These are phyloP conservation scores for Neobulgaria alba DNA, from an alignment of 2,329 filamentous ascomycete genomes.

Conservation along the genomic window DNA sequence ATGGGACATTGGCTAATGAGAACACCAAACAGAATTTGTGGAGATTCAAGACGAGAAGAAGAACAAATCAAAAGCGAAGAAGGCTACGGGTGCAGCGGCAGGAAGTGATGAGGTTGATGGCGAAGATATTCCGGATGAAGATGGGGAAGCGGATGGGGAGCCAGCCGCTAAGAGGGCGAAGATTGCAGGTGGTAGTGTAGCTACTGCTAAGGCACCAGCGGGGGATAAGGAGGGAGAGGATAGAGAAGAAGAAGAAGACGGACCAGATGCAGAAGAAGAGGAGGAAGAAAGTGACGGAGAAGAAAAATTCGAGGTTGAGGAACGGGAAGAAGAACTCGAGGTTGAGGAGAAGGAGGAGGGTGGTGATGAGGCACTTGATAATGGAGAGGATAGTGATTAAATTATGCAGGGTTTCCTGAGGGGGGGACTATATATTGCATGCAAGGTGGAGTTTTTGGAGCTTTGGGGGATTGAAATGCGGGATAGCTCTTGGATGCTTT, in stretches of 20 bases:
- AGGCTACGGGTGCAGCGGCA: conserved; percentile 35
- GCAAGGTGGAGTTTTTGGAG: no score
- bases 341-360: neutral
- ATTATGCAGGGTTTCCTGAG: no score
- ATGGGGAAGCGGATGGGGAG: conserved; percentile 21
- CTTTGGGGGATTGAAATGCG: no score
- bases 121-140: conserved; percentile 16
- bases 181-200: conserved; percentile 35
- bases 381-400: conserved; percentile 6
- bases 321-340: neutral
- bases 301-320: neutral
- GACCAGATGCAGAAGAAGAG: conserved; percentile 44
- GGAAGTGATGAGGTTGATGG: conserved; percentile 9
- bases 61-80: conserved; percentile 60
- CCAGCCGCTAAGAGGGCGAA: conserved; percentile 29
- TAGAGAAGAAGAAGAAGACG: conserved; percentile 44
- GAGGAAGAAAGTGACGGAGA: conserved; percentile 38
- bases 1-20: conserved; percentile 1
- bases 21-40: conserved; percentile 48
- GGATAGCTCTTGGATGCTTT: no score
- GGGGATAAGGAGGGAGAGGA: conserved; percentile 39
- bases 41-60: conserved; percentile 60
- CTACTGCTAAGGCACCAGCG: conserved; percentile 30
- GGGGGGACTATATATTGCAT: no score
- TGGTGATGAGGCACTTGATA: conserved; percentile 6